These are phyloP conservation scores for Nakataea oryzae DNA, from an alignment of 2,329 filamentous ascomycete species.

Conservation along the genomic window DNA sequence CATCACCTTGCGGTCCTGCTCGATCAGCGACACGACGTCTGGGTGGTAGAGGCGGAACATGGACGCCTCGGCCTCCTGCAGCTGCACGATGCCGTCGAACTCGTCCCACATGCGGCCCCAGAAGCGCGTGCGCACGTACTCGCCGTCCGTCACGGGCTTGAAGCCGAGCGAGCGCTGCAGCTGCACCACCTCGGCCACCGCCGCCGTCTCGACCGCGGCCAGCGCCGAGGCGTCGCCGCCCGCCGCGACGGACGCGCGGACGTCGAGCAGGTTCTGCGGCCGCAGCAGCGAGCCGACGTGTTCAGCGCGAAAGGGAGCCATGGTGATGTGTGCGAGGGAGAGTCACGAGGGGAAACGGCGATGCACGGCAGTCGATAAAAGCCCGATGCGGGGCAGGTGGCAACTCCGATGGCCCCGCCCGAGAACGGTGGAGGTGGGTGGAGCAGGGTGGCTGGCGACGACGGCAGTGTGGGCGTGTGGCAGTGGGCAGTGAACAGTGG, in stretches of 20 bases:
- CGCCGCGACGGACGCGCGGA: conserved; percentile 48
- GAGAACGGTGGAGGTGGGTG: no score
- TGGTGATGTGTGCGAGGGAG: conserved; percentile 4
- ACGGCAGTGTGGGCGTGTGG: no score
- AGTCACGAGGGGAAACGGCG: background rate
- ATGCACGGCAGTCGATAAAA: no score
- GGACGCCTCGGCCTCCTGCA: conserved; percentile 38
- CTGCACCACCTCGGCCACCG: conserved; percentile 57
- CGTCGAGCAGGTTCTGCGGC: conserved; percentile 23
- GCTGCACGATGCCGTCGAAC: conserved; percentile 35
- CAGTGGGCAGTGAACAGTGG: no score
- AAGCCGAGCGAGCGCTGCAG: conserved; percentile 58
- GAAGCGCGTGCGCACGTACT: conserved; percentile 48
- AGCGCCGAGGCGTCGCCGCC: conserved; percentile 41
- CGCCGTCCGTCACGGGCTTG: conserved; percentile 59
- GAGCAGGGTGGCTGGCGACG: no score
- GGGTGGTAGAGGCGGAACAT: conserved; percentile 46
- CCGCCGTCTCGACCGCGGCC: conserved; percentile 49
- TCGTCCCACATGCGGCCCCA: conserved; percentile 45
- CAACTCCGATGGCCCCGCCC: no score
- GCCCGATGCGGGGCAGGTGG: no score
- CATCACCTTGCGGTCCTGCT: conserved; percentile 42
- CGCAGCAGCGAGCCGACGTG: conserved; percentile 24
- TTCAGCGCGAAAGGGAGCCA: conserved; percentile 23
- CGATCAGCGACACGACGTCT: conserved; percentile 42